Conservation (phyloP, 495 filamentous ascomycete genomes). For the Neurospora terricola region DNA sequence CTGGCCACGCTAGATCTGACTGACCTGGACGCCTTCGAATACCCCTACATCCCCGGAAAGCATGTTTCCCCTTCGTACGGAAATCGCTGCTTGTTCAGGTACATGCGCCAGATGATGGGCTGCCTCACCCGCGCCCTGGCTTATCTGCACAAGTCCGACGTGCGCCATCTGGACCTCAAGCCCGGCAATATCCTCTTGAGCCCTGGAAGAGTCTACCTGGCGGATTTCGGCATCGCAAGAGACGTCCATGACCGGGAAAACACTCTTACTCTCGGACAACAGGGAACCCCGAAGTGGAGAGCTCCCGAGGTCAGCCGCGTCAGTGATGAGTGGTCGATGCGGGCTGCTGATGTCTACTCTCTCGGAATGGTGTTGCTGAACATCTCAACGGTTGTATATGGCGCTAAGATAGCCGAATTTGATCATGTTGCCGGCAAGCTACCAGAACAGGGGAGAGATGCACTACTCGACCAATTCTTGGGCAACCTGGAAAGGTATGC, state of each 20-base stretch:
- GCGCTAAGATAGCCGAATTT: slow-evolving; percentile 22
- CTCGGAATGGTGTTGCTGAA: slow-evolving; percentile 26
- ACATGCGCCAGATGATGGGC: slow-evolving; percentile 24
- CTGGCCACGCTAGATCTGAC: slow-evolving; percentile 22
- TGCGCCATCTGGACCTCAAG: slow-evolving; percentile 35
- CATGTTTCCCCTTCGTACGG: not conserved
- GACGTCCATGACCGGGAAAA: slow-evolving; percentile 25
- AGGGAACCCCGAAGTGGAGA: slow-evolving; percentile 27
- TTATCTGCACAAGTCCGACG: slow-evolving; percentile 28
- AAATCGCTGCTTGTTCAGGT: slow-evolving; percentile 8
- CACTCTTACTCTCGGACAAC: slow-evolving; percentile 23
- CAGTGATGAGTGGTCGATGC: slow-evolving; percentile 26
- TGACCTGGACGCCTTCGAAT: slow-evolving; percentile 16
- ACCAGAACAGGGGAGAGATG: slow-evolving; percentile 10
- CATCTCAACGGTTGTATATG: slow-evolving; percentile 24
- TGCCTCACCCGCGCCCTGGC: slow-evolving; percentile 31
- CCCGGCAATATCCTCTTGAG: slow-evolving; percentile 33
- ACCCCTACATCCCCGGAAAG: not conserved
- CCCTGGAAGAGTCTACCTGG: slow-evolving; percentile 27
- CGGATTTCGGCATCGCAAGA: slow-evolving; percentile 34
- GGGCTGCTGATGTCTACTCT: slow-evolving; percentile 28
- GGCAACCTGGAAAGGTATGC: slow-evolving; percentile 15
- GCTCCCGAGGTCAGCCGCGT: slow-evolving; percentile 24
- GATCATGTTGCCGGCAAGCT: slow-evolving; percentile 23
- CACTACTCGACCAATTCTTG: slow-evolving; percentile 18